Conservation (phyloP, 2,329 filamentous ascomycete species). For the Xylariaceae sp. region DNA sequence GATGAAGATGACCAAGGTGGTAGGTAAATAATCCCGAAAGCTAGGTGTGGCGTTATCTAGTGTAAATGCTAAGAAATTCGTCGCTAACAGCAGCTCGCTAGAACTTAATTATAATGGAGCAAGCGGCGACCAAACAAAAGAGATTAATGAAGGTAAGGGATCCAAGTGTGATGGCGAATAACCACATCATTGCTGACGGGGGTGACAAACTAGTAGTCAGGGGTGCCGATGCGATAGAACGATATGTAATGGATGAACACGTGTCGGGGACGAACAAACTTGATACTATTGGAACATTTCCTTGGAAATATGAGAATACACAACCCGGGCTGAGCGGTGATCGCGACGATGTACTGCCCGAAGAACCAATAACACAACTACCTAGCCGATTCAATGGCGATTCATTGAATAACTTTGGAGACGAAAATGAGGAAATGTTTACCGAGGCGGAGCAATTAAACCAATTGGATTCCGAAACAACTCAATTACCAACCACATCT, state of each 20-base stretch:
- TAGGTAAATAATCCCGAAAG: constrained; percentile 3
- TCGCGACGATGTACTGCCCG: neutral
- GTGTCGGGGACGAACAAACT: too few species aligned
- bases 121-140: neutral
- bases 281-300: neutral
- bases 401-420: neutral
- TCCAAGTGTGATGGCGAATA: too few species aligned
- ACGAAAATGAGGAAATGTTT: neutral
- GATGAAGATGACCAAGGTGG: neutral
- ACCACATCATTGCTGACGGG: neutral
- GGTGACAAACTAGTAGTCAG: neutral
- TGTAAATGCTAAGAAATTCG: neutral
- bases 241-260: too few species aligned
- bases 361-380: neutral
- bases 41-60: neutral
- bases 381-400: neutral
- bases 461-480: neutral
- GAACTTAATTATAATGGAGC: too few species aligned
- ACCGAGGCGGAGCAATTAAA: neutral
- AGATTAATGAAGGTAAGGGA: neutral
- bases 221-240: neutral
- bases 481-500: neutral
- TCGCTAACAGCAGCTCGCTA: neutral
- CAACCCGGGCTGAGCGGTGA: too few species aligned
- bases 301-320: too few species aligned